These are phyloP conservation scores for Lanmaoa rubissima DNA, from an alignment of 768 basidiomycete species.

Conservation along the genomic window DNA sequence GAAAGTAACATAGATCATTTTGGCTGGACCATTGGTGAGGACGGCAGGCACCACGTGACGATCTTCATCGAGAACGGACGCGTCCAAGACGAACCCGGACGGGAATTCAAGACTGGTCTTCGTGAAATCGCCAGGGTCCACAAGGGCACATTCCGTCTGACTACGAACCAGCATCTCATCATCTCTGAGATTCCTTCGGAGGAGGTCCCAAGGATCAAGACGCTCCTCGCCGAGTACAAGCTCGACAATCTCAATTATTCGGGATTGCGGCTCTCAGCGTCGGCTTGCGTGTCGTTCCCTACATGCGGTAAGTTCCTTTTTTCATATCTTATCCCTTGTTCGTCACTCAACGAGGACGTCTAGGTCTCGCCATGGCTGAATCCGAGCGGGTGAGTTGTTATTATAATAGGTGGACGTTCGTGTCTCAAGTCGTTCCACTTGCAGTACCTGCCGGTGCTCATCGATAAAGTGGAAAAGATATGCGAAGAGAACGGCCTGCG, in stretches of 20 bases:
- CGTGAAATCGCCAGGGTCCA: conserved; percentile 91
- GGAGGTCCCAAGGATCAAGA: conserved; percentile 77
- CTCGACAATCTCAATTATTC: conserved; percentile 82
- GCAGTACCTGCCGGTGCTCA: conserved; percentile 86
- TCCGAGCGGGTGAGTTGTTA: conserved; percentile 55
- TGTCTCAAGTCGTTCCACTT: conserved; percentile 38
- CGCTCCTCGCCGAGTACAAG: conserved; percentile 77
- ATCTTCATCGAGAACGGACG: conserved; percentile 98
- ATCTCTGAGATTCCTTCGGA: conserved; percentile 77
- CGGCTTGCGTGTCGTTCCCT: conserved; percentile 97
- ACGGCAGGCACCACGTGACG: conserved; percentile 89
- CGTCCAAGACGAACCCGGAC: conserved; percentile 88
- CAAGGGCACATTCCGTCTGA: conserved; percentile 91
- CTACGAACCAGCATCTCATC: conserved; percentile 92
- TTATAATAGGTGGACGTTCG: conserved; percentile 2
- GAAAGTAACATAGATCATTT: conserved; percentile 91
- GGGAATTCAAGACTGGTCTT: conserved; percentile 89
- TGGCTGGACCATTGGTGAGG: conserved; percentile 86
- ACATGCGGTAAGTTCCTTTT: conserved; percentile 64
- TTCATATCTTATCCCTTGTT: neutral
- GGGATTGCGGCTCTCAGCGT: conserved; percentile 81
- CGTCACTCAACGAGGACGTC: neutral
- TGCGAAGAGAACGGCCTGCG: conserved; percentile 92
- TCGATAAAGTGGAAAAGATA: conserved; percentile 93
- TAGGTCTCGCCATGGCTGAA: conserved; percentile 76